These are phyloP conservation scores for Aureobasidium lini DNA, from an alignment of 2,329 filamentous ascomycete genomes.

Conservation along the genomic window DNA sequence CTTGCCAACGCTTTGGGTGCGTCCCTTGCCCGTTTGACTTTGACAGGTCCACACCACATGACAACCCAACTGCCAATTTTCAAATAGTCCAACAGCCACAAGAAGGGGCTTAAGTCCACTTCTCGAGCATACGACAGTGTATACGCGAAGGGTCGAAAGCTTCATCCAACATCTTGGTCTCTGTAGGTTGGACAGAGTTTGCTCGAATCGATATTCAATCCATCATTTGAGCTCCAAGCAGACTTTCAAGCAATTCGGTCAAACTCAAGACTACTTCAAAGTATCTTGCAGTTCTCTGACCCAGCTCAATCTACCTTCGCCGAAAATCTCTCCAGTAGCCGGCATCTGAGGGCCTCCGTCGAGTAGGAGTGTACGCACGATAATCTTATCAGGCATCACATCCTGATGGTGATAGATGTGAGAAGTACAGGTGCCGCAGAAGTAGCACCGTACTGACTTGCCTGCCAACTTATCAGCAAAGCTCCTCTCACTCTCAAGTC, in stretches of 20 bases:
- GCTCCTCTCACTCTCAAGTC: no score
- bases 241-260: background rate
- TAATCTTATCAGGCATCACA: slow-evolving; percentile 33
- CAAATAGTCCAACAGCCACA: slow-evolving; percentile 3
- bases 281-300: slow-evolving; percentile 23
- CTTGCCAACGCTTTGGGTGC: background rate
- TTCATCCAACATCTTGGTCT: background rate
- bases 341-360: slow-evolving; percentile 30
- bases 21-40: background rate
- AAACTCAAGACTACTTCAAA: background rate
- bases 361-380: slow-evolving; percentile 32
- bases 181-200: background rate
- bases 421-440: slow-evolving; percentile 31
- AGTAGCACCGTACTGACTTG: slow-evolving; percentile 32
- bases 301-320: slow-evolving; percentile 29
- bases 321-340: slow-evolving; percentile 32
- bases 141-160: background rate
- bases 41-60: slow-evolving; percentile 1
- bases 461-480: slow-evolving; percentile 13
- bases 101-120: background rate
- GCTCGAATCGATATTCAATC: background rate
- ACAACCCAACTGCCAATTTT: slow-evolving; percentile 2
- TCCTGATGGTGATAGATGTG: slow-evolving; percentile 35
- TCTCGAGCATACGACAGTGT: background rate
- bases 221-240: no score